These are phyloP conservation scores for Salix brachista DNA, from an alignment of 345 rosid genomes.

Conservation along the genomic window DNA sequence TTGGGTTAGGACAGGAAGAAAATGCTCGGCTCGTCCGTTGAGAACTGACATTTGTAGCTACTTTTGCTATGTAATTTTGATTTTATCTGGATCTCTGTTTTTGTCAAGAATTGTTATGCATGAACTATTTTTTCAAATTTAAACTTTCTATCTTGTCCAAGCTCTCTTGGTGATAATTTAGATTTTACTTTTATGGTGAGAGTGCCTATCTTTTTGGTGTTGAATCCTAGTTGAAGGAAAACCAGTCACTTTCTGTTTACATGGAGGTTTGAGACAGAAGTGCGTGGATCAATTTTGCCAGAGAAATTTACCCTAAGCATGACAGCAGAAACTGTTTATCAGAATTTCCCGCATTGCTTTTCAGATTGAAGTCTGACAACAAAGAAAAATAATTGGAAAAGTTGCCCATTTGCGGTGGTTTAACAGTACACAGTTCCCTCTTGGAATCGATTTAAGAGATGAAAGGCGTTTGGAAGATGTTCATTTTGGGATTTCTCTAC, in stretches of 20 bases:
- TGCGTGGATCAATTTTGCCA: background rate
- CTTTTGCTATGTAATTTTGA: background rate
- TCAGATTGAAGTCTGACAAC: constrained; percentile 93
- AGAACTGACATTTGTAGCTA: constrained; percentile 7
- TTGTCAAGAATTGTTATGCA: background rate
- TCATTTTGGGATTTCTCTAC: background rate
- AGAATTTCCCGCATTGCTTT: background rate
- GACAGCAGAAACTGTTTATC: background rate
- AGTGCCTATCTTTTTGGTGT: too few species aligned
- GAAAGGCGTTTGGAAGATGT: too few species aligned
- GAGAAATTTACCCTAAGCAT: background rate
- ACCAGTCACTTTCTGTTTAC: background rate
- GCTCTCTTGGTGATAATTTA: background rate
- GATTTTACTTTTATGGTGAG: too few species aligned
- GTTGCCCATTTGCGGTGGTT: too few species aligned
- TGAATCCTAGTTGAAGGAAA: too few species aligned
- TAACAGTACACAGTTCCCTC: too few species aligned
- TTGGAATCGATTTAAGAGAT: background rate
- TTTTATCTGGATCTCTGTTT: background rate
- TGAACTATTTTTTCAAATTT: background rate
- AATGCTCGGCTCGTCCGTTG: constrained; percentile 71
- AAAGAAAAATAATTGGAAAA: too few species aligned
- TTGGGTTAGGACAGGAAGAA: constrained; percentile 93
- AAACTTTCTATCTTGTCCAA: background rate
- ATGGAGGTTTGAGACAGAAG: background rate